Conservation (phyloP, 169 alveolate species). For the Perkinsus olseni region DNA sequence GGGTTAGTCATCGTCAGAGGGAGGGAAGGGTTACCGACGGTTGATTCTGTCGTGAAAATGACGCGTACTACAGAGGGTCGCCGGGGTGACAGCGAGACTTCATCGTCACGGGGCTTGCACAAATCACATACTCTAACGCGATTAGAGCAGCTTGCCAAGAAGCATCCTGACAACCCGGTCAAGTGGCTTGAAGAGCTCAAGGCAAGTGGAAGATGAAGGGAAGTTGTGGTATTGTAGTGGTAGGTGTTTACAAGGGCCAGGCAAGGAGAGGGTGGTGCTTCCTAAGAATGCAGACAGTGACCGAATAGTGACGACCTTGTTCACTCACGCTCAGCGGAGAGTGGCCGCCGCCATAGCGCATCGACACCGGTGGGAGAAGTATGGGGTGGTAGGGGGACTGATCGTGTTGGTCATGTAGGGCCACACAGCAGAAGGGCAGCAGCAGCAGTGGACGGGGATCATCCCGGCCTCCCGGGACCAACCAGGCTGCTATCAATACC, state of each 20-base stretch:
- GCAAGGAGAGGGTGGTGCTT: background rate
- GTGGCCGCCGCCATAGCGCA: background rate
- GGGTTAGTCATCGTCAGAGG: too few relatives aligned
- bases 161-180: background rate
- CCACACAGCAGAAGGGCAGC: background rate
- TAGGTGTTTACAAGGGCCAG: background rate
- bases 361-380: background rate
- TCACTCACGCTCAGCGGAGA: background rate
- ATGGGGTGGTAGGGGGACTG: background rate
- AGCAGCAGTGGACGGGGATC: background rate
- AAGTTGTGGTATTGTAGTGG: too few relatives aligned
- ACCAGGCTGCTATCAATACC: too few relatives aligned
- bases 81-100: background rate
- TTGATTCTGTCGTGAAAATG: background rate
- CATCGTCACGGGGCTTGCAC: background rate
- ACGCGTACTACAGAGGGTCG: background rate
- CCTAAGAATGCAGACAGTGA: background rate
- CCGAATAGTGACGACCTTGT: background rate
- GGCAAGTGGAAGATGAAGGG: background rate
- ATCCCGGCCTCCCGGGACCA: too few relatives aligned
- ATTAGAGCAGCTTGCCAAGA: background rate
- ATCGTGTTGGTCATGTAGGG: background rate
- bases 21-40: too few relatives aligned
- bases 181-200: background rate
- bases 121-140: background rate